Evolutionary conservation across 2,329 filamentous ascomycete species (phyloP), one percentile per base, ranked within the genome.

Genomic region (Meredithiella fracta): DNA sequence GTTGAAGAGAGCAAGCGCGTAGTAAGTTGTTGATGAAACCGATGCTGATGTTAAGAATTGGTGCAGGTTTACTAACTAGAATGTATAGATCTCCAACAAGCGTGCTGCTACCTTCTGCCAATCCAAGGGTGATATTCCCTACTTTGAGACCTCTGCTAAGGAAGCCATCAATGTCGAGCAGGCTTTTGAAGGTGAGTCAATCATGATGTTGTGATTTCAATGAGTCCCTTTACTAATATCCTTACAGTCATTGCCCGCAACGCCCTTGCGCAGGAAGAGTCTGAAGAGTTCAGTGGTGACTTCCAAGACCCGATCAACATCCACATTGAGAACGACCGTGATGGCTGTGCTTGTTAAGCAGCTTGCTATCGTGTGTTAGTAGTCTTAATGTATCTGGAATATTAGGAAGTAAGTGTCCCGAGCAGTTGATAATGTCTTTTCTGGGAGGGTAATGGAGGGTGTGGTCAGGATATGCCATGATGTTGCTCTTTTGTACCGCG

Each of bases 81-180:
- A 11, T 14, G n/a, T 47, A 14, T 57, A 87, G 83, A 94, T 98
- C 64, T 94, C 88, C 29, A 90, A 85, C 65, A 97, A 97, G 78
- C 80, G 92, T 61, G 92, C 92, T 59, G 90, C 91, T 80, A 90
- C 91, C 14, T 98, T 96, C 69, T 98, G 92, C 70, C 89, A 96
- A 70, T 94, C 88, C 57, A 96, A 97, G 72, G 91, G 91, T 51
- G 88, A 88, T 59, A 96, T 98, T 62, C 92, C 92, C 17, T 98
- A 98, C 71, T 98, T 98, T 66, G 92, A 98, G 79, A 98, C 92
- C 17, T 96, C 90, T 70, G 92, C 92, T 59, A 98, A 98, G 75
- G 92, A 98, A 70, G 92, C 91, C 59, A 85, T 96, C 71, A 98
- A 98, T 66, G 92, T 98, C 47, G 92, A 98, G 71, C 89, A 80